phyloP scores from a whole-genome alignment of 257 asterid species.

The Solanum corneliomulleri region DNA sequence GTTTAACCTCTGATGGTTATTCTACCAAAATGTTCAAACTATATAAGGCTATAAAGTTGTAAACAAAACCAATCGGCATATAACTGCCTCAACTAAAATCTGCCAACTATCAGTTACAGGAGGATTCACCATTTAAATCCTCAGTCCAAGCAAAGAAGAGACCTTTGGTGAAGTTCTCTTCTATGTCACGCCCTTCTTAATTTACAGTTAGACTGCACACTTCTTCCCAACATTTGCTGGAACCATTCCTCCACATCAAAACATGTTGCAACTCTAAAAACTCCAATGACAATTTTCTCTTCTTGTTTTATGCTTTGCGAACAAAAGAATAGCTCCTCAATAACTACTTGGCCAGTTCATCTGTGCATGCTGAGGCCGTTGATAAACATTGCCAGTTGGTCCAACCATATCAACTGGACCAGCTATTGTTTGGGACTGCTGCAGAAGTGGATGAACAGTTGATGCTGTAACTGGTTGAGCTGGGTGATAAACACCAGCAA shows the following conservation, averaged over 20 bases:
- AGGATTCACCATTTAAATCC: constrained; percentile 28
- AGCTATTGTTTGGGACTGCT: constrained; percentile 70
- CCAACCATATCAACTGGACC: constrained; percentile 74
- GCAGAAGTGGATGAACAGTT: constrained; percentile 64
- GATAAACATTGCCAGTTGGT: constrained; percentile 52
- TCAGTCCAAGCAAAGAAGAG: constrained; percentile 16
- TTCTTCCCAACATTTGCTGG: constrained; percentile 13
- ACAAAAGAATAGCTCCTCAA: constrained; percentile 17
- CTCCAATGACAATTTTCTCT: constrained; percentile 14
- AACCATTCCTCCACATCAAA: constrained; percentile 11
- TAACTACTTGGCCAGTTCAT: constrained; percentile 81
- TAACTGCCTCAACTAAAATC: constrained; percentile 30
- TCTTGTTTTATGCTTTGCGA: constrained; percentile 7
- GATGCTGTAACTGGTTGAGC: constrained; percentile 60
- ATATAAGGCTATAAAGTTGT: not conserved
- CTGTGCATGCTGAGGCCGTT: constrained; percentile 84
- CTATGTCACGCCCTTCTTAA: constrained; percentile 25
- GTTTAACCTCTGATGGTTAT: constrained; percentile 15
- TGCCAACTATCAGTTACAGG: constrained; percentile 35
- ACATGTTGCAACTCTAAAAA: constrained; percentile 19
- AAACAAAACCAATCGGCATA: constrained; percentile 24
- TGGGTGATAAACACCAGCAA: constrained; percentile 66
- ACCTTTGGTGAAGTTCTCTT: constrained; percentile 13
- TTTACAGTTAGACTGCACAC: constrained; percentile 25
- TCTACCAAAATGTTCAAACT: constrained; percentile 1